Base-by-base conservation (phyloP, 352 stramenopile species). In the Phytophthora nicotianae region DNA sequence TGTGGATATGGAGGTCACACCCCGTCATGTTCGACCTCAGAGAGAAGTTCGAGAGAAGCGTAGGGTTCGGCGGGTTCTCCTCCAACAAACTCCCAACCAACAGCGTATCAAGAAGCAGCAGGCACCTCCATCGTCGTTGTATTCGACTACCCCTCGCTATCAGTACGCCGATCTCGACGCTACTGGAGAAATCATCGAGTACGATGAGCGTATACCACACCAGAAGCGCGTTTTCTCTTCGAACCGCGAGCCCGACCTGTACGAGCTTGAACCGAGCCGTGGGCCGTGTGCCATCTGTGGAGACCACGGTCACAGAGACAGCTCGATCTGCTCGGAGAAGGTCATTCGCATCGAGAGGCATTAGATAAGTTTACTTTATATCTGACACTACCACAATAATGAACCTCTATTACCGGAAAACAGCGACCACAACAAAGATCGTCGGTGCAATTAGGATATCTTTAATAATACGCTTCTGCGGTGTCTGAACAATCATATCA, bases 321-420 rank as follows among this genome's bases (percentile, higher is more conserved):
- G 43, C 47, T 62, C 59, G 5, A 58, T 46, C 26, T 68, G 59
- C 13, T 62, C 59, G 10, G 59, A 62, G n/a, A 57, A 55, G n/a
- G 19, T 54, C 23, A 50, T 47, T 27, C 49, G 32, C 14, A 50
- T 51, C 26, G 53, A 56, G 8, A 43, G 43, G 16, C 24, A 42
- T 49, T 62, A 32, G 5, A 32, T 32, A 32, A 32, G 8, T 8
- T 9, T 32, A 32, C 8, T 32, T 32, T n/a, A n/a, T n/a, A n/a
- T n/a, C n/a, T n/a, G n/a, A n/a, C n/a, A n/a, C n/a, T n/a, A n/a
- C n/a, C n/a, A n/a, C n/a, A n/a, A n/a, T n/a, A n/a, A n/a, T n/a
- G n/a, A n/a, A n/a, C n/a, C n/a, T n/a, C n/a, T n/a, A n/a, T n/a
- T n/a, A n/a, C n/a, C n/a, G n/a, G n/a, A n/a, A n/a, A n/a, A n/a